These are phyloP conservation scores for Penicillium psychrofluorescens DNA, from an alignment of 495 filamentous ascomycete genomes.

Conservation along the genomic window DNA sequence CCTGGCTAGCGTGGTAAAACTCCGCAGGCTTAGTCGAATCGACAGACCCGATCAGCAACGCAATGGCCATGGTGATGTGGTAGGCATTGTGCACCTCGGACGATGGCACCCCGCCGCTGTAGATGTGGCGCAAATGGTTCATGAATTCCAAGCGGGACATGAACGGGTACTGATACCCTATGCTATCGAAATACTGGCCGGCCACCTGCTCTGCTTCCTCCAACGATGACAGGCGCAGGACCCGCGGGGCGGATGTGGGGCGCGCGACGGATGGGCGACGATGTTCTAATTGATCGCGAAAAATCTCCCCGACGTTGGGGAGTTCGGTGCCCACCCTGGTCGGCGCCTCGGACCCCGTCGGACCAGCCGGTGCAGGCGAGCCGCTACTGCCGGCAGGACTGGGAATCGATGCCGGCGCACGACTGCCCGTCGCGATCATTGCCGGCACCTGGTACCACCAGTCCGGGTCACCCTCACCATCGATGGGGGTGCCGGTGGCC, in stretches of 20 bases:
- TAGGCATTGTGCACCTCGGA: conserved; percentile 34
- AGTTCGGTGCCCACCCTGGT: conserved; percentile 24
- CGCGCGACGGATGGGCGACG: conserved; percentile 32
- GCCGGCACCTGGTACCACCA: conserved; percentile 39
- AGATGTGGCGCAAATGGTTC: conserved; percentile 29
- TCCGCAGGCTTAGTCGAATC: conserved; percentile 27
- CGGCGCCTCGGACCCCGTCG: conserved; percentile 13
- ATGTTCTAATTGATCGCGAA: conserved; percentile 38
- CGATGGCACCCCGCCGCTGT: conserved; percentile 26
- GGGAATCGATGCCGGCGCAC: conserved; percentile 11
- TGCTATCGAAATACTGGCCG: conserved; percentile 35
- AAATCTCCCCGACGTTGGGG: conserved; percentile 40
- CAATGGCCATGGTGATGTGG: conserved; percentile 36
- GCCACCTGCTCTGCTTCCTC: conserved; percentile 33
- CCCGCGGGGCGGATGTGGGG: conserved; percentile 26
- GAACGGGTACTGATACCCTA: conserved; percentile 41
- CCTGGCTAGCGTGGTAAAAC: conserved; percentile 35
- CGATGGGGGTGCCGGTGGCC: conserved; percentile 26
- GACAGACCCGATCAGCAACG: conserved; percentile 30
- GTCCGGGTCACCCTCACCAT: conserved; percentile 31
- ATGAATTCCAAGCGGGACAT: conserved; percentile 32
- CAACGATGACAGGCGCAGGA: conserved; percentile 31
- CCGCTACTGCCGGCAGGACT: conserved; percentile 18
- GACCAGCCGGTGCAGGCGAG: conserved; percentile 12
- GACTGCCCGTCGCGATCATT: conserved; percentile 29